Conservation (phyloP, 495 filamentous ascomycete genomes). For the Pyronema omphalodes region DNA sequence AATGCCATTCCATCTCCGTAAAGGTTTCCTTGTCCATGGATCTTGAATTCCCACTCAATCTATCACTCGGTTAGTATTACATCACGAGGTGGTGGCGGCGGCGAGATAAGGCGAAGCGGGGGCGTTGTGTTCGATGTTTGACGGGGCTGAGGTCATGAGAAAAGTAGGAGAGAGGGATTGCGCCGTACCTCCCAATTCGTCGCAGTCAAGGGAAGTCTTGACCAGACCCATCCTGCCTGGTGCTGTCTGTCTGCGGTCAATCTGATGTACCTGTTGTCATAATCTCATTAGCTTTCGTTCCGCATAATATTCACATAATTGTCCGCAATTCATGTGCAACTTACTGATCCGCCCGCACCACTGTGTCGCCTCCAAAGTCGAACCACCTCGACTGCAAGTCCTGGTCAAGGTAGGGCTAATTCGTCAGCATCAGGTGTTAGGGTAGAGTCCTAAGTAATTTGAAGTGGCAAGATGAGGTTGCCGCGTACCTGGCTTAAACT, state of each 20-base stretch:
- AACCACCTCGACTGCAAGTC: slow-evolving; percentile 99
- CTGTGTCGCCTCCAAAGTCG: slow-evolving; percentile 93
- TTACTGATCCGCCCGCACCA: slow-evolving; percentile 83
- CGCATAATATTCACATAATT: background rate
- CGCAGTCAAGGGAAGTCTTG: slow-evolving; percentile 79
- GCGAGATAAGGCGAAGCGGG: background rate
- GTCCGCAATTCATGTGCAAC: too few relatives aligned
- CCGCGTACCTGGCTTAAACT: slow-evolving; percentile 40
- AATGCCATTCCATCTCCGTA: slow-evolving; percentile 97
- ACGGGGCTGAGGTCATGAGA: background rate
- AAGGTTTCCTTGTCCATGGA: slow-evolving; percentile 62
- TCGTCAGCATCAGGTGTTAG: slow-evolving; percentile 9
- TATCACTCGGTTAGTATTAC: slow-evolving; percentile 17
- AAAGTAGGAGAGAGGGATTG: background rate
- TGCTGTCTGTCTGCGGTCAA: slow-evolving; percentile 79
- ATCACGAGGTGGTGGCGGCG: slow-evolving; percentile 4
- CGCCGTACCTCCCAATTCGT: slow-evolving; percentile 84
- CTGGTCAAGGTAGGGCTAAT: slow-evolving; percentile 85
- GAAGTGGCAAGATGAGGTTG: too few relatives aligned
- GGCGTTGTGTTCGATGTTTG: background rate
- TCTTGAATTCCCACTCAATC: slow-evolving; percentile 91
- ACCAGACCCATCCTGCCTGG: slow-evolving; percentile 83
- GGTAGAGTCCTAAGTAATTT: background rate
- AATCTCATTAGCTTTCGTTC: background rate
- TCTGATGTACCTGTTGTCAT: slow-evolving; percentile 55